These are phyloP conservation scores for Bruguiera hainesii DNA, from an alignment of 441 rosid species.

Conservation along the genomic window DNA sequence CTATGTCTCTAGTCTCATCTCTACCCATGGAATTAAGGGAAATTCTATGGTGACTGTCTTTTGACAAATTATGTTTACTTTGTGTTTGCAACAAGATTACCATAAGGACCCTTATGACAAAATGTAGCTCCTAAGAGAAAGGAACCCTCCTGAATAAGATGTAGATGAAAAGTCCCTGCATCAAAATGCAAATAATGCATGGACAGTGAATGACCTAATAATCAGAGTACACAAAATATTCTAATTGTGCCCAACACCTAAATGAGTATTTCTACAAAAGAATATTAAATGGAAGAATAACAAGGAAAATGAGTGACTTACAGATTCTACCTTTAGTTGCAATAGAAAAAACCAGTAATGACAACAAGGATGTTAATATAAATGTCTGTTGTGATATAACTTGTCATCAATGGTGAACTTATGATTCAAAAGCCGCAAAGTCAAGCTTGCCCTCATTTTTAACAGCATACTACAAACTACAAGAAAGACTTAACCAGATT, in stretches of 20 bases:
- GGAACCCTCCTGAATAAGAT: conserved; percentile 32
- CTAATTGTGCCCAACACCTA: background rate
- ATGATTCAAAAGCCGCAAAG: background rate
- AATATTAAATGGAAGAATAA: background rate
- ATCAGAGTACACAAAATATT: conserved; percentile 2
- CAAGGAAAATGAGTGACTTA: conserved; percentile 24
- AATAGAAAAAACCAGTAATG: conserved; percentile 33
- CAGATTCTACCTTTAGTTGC: conserved; percentile 70
- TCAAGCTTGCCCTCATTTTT: too few relatives aligned
- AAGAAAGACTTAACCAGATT: too few relatives aligned
- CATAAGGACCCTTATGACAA: too few relatives aligned
- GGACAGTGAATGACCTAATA: conserved; percentile 9
- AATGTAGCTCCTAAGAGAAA: background rate
- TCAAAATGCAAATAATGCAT: conserved; percentile 3
- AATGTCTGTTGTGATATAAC: conserved; percentile 68
- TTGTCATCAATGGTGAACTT: conserved; percentile 31
- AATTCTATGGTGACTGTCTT: too few relatives aligned
- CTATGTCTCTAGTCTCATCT: too few relatives aligned
- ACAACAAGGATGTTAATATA: conserved; percentile 33
- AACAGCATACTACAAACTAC: too few relatives aligned
- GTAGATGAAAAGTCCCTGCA: conserved; percentile 24
- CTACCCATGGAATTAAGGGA: too few relatives aligned
- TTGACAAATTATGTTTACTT: too few relatives aligned
- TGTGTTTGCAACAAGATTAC: too few relatives aligned
- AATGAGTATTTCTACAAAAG: background rate